These are phyloP conservation scores for Ascochyta lentis DNA, from an alignment of 2,329 filamentous ascomycete species.

Conservation along the genomic window DNA sequence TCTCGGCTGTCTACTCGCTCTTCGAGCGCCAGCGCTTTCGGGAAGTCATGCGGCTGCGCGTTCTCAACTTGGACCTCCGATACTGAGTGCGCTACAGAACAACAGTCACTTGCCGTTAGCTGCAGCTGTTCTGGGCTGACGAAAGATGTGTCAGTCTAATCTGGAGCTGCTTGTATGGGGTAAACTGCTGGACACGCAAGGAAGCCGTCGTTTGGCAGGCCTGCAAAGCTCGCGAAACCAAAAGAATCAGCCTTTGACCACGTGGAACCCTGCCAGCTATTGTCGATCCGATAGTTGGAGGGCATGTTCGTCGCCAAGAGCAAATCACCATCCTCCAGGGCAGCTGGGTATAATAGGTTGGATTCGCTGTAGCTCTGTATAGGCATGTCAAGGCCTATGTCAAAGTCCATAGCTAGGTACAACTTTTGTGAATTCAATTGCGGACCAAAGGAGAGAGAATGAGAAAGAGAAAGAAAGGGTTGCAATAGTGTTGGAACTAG, in stretches of 20 bases:
- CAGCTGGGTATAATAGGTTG: not conserved
- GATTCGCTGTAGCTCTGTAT: not conserved
- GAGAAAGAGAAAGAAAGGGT: too few species aligned
- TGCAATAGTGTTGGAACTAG: too few species aligned
- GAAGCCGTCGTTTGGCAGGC: not conserved
- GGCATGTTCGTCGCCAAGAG: not conserved
- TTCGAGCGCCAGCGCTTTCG: not conserved
- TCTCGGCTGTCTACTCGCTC: not conserved
- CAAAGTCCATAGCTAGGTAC: not conserved
- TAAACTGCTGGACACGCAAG: not conserved
- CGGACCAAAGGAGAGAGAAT: too few species aligned
- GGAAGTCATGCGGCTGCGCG: not conserved
- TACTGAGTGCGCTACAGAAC: not conserved
- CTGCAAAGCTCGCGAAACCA: not conserved
- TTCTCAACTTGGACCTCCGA: not conserved
- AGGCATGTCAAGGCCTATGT: not conserved
- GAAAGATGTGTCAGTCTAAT: not conserved
- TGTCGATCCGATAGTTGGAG: not conserved
- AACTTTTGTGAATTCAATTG: too few species aligned
- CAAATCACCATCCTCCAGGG: not conserved
- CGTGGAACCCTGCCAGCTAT: not conserved
- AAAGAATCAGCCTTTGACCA: not conserved
- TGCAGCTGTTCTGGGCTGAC: not conserved
- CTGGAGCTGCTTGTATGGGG: not conserved
- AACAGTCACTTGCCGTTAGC: not conserved